These are phyloP conservation scores for Cordyceps cicadae DNA, from an alignment of 2,329 filamentous ascomycete species.

Conservation along the genomic window DNA sequence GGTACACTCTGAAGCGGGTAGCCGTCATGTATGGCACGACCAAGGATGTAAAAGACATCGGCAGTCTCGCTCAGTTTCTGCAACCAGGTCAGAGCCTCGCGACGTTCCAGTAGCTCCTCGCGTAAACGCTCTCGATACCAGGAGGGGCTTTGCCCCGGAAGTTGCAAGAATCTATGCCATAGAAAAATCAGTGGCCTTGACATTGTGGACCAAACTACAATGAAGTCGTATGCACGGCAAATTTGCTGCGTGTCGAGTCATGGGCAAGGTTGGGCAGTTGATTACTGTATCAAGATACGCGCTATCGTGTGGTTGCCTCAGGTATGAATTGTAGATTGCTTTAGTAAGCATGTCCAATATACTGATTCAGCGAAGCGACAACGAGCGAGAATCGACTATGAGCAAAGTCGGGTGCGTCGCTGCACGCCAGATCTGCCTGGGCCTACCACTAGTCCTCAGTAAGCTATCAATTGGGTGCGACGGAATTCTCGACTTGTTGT, in stretches of 20 bases:
- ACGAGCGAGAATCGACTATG: no score
- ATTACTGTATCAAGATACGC: neutral
- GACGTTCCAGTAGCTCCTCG: slow-evolving; percentile 31
- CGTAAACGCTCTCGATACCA: slow-evolving; percentile 32
- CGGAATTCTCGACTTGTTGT: no score
- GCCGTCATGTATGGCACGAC: slow-evolving; percentile 31
- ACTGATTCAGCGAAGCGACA: no score
- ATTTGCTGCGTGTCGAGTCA: no score
- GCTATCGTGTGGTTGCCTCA: neutral
- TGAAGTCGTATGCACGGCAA: no score
- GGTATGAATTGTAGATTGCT: neutral
- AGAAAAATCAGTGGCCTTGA: neutral
- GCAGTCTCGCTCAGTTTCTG: slow-evolving; percentile 35
- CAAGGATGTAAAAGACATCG: slow-evolving; percentile 35
- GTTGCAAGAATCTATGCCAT: slow-evolving; percentile 16
- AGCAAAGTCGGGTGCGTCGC: no score
- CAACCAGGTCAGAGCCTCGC: slow-evolving; percentile 21
- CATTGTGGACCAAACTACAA: neutral
- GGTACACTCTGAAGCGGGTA: slow-evolving; percentile 23
- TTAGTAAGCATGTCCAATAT: neutral
- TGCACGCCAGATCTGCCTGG: no score
- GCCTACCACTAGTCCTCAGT: no score
- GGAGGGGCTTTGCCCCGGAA: slow-evolving; percentile 24
- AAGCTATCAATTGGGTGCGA: no score
- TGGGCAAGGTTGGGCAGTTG: no score